Conservation (phyloP, 2,329 filamentous ascomycete species). For the Ascosphaera apis region DNA sequence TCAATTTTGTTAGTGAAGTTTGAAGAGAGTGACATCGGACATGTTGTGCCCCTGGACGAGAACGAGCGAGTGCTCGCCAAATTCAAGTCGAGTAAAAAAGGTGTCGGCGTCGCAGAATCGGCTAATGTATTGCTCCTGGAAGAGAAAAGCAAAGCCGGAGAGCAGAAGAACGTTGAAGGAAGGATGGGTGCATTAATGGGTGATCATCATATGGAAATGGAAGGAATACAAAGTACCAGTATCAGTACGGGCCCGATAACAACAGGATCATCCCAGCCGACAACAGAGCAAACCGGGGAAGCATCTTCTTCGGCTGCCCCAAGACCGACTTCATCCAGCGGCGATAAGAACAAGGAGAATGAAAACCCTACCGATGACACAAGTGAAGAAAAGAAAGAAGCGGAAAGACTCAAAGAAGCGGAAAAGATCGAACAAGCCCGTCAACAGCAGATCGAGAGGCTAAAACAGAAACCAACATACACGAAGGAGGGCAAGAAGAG, state of each 20-base stretch:
- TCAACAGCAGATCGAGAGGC: conserved; percentile 35
- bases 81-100: conserved; percentile 70
- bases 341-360: conserved; percentile 10
- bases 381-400: conserved; percentile 14
- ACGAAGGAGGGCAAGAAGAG: conserved; percentile 95
- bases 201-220: conserved; percentile 29
- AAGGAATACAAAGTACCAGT: neutral
- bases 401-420: conserved; percentile 11
- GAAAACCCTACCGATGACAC: conserved; percentile 9
- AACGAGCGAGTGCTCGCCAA: conserved; percentile 86
- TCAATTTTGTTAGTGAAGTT: conserved; percentile 66
- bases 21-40: conserved; percentile 68
- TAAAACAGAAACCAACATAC: conserved; percentile 83
- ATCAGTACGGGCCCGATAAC: neutral
- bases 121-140: conserved; percentile 73
- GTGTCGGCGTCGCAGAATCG: conserved; percentile 77
- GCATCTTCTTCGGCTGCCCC: conserved; percentile 13
- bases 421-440: conserved; percentile 28
- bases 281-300: conserved; percentile 27
- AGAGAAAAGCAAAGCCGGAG: conserved; percentile 75
- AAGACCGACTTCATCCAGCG: conserved; percentile 10
- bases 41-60: conserved; percentile 63
- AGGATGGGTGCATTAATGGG: conserved; percentile 99
- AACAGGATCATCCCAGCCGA: conserved; percentile 21
- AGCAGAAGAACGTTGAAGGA: conserved; percentile 72